Base-by-base conservation (phyloP, 176 grass and related monocot species). In the Avena sativa region DNA sequence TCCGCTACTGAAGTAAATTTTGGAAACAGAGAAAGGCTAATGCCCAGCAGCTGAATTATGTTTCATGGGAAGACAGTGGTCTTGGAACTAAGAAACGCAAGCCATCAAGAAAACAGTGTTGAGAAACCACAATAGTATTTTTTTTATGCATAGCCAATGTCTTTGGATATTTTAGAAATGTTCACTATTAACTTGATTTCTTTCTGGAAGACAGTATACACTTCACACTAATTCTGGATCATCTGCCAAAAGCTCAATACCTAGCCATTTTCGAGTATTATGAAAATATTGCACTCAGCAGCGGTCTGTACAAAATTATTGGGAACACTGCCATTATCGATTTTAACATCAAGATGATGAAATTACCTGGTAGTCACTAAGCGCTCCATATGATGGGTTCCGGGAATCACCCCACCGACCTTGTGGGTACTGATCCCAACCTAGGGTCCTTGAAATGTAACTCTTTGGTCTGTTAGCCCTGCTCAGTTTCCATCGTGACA, bases 381-480 rank as follows among this genome's bases (percentile, higher is more conserved):
- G 88, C 34, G 87, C 91, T 68, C 89, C 89, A 87, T 96, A 96
- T 70, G 94, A 93, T 57, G 91, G 89, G 87, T 93, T 96, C 23
- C 86, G 77, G 63, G 94, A 93, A 96, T 96, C 91, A 84, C 91
- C 91, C 94, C 94, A 96, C 56, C 90, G 81, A 14, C 95, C 95
- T 38, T 89, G 85, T 76, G 95, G 95, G 71, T 92, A 97, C 26
- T 94, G 92, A 44, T 97, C 92, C 95, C 95, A 97, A 72, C 89
- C 92, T 79, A 87, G 13, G 20, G 95, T 97, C 80, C 95, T 94
- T 49, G 78, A 75, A 85, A 97, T 94, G 70, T 97, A 97, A 81
- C 95, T 97, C 85, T 97, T 97, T 66, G 95, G 95, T 79, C 95
- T 87, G 77, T 97, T 97, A 85, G 95, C 95, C 95, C 95, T 97